Conservation (phyloP, 805 yeast species). For the Saccharomycopsis olivae region DNA sequence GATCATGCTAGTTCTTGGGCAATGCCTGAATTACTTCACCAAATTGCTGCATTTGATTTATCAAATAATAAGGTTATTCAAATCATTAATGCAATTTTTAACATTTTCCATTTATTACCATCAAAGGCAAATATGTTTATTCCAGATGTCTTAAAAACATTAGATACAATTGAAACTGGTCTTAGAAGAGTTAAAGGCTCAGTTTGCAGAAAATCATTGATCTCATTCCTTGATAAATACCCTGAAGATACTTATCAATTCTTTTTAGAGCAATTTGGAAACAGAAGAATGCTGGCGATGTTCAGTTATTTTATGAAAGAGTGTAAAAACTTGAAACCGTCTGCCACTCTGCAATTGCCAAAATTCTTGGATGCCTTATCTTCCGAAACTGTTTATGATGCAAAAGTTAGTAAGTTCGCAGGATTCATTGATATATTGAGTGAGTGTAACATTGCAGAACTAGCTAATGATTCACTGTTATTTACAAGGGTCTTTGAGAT, state of each 20-base stretch:
- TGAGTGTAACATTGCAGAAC: no score
- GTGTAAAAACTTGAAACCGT: slow-evolving; percentile 45
- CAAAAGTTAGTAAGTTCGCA: slow-evolving; percentile 54
- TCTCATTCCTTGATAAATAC: slow-evolving; percentile 76
- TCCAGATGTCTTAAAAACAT: slow-evolving; percentile 72
- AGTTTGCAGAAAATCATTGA: slow-evolving; percentile 87
- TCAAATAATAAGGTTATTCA: slow-evolving; percentile 73
- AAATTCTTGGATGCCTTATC: slow-evolving; percentile 36
- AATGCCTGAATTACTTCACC: slow-evolving; percentile 64
- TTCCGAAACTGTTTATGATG: slow-evolving; percentile 40
- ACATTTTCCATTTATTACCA: slow-evolving; percentile 85
- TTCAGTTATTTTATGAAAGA: slow-evolving; percentile 49
- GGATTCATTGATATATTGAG: slow-evolving; percentile 59
- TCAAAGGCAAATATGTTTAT: slow-evolving; percentile 86
- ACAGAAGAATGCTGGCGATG: slow-evolving; percentile 41
- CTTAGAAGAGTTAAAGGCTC: slow-evolving; percentile 77
- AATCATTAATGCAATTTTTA: slow-evolving; percentile 80
- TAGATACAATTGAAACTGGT: slow-evolving; percentile 69
- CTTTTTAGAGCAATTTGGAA: slow-evolving; percentile 55
- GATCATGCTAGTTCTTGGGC: slow-evolving; percentile 97
- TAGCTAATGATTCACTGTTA: slow-evolving; percentile 33
- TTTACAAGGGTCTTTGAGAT: slow-evolving; percentile 34
- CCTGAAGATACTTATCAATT: slow-evolving; percentile 63
- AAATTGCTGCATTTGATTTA: slow-evolving; percentile 70
- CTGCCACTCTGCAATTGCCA: slow-evolving; percentile 42